Percentiles rank a stretch among this genome's conserved stretches.
These are phyloP conservation scores for Leucosporidium yakuticum DNA, from an alignment of 768 basidiomycete genomes.

Conservation along the genomic window DNA sequence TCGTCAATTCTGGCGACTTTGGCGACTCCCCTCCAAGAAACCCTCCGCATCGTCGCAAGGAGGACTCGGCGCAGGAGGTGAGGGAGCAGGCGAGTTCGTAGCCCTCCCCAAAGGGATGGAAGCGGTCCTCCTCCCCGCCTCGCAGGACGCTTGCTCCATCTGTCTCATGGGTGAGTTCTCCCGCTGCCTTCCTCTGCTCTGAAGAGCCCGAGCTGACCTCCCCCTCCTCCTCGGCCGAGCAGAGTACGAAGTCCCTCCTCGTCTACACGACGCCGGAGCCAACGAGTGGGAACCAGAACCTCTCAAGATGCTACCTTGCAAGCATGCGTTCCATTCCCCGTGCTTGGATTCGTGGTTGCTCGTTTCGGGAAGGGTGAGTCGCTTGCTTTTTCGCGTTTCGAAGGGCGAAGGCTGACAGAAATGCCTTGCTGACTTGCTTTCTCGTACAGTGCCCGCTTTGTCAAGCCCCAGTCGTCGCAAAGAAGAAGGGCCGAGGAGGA, in stretches of 20 bases:
- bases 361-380: constrained; percentile 17
- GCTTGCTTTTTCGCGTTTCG: no score
- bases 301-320: constrained; percentile 19
- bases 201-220: no score
- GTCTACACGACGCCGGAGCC: not conserved
- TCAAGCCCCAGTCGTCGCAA: constrained; percentile 17
- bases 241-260: constrained; percentile 30
- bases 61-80: not conserved
- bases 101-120: constrained; percentile 8
- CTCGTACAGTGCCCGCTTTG: constrained; percentile 19
- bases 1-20: constrained; percentile 14
- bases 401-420: no score
- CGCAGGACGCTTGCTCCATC: constrained; percentile 26
- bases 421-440: not conserved
- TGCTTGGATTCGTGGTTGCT: constrained; percentile 29
- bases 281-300: constrained; percentile 10
- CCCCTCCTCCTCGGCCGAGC: not conserved
- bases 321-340: constrained; percentile 22
- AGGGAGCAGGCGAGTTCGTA: not conserved
- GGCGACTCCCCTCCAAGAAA: not conserved
- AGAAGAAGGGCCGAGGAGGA: constrained; percentile 2
- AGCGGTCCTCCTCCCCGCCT: constrained; percentile 9
- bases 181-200: no score
- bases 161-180: constrained; percentile 21
- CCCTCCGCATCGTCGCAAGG: no score